Evolutionary conservation across 495 filamentous ascomycete genomes (phyloP), one percentile per base, ranked within the genome.

Genomic region (Penicillium flavigenum): DNA sequence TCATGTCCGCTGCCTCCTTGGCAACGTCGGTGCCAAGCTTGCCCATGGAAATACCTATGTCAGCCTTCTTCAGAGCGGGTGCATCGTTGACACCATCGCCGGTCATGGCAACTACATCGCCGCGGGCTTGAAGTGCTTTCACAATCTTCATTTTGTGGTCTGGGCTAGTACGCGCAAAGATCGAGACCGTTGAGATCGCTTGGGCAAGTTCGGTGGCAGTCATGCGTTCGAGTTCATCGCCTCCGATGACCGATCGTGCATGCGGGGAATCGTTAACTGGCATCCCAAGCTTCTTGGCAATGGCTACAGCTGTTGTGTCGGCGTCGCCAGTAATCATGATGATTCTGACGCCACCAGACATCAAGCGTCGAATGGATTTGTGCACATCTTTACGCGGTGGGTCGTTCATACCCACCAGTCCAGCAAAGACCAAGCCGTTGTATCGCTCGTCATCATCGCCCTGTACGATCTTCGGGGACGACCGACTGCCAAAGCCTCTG

Each of bases 1-100:
- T 98, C 94, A 98, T 98, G 69, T 98, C 94, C n/a, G 95, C 91
- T 32, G 94, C 94, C 72, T 98, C 94, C 79, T 98, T 98, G 58
- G 94, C 94, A 36, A 98, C 94, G 65, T 98, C 94, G 2, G 94
- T 98, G 45, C 94, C 94, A 32, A 96, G 85, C 63, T 86, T 82
- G 57, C 94, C 94, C 94, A 98, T 98, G 12, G 92, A 90, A 56
- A 98, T 93, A 31, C 94, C 94, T 72, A 98, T 98, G 64, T 98
- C 94, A 4, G 94, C 94, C 73, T 92, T 95, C 73, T 98, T 98
- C 52, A 98, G 77, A 4, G 94, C 94, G 3, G 94, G 94, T 20
- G 94, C 94, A 75, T 98, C 94, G 63, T 98, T 98, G 47, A 98
- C 94, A 53, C 94, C 94, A 63, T 98, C 94, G 8, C 94, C 94